Conservation (phyloP, 371 early-diverging fungal genomes). For the Encephalitozoon cuniculi region DNA sequence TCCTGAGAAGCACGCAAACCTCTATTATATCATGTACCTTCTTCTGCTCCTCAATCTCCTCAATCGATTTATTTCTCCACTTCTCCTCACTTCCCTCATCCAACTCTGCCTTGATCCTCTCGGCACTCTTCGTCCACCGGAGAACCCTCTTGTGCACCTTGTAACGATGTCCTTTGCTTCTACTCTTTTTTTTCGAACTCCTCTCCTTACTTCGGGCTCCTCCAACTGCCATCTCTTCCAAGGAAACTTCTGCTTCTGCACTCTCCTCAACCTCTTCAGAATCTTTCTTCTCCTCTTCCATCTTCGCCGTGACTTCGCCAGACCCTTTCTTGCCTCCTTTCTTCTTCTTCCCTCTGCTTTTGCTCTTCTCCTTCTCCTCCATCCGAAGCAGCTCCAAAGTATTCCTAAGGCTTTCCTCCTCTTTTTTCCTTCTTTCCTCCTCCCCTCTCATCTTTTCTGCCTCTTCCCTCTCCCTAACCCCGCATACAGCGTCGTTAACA, state of each 20-base stretch:
- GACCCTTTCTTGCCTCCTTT: background rate
- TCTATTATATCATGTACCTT: background rate
- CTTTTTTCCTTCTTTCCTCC: background rate
- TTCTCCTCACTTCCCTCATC: background rate
- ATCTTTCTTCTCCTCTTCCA: background rate
- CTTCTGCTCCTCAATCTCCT: background rate
- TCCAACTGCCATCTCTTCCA: no score
- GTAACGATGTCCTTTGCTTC: background rate
- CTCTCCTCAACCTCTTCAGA: no score
- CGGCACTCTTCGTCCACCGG: background rate
- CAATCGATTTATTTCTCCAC: background rate
- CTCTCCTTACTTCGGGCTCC: no score
- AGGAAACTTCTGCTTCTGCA: no score
- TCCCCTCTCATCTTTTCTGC: slow-evolving; percentile 24
- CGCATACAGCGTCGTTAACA: background rate
- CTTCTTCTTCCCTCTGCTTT: no score
- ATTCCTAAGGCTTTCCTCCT: background rate
- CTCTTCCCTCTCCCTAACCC: no score
- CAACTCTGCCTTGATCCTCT: background rate
- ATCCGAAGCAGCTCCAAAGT: background rate
- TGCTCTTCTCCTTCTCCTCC: background rate
- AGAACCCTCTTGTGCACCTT: background rate
- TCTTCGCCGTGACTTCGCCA: background rate
- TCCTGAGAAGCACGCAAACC: background rate
- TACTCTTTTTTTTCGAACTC: background rate